Base-by-base conservation (phyloP, 176 grass and related monocot species). In the Phragmites australis region DNA sequence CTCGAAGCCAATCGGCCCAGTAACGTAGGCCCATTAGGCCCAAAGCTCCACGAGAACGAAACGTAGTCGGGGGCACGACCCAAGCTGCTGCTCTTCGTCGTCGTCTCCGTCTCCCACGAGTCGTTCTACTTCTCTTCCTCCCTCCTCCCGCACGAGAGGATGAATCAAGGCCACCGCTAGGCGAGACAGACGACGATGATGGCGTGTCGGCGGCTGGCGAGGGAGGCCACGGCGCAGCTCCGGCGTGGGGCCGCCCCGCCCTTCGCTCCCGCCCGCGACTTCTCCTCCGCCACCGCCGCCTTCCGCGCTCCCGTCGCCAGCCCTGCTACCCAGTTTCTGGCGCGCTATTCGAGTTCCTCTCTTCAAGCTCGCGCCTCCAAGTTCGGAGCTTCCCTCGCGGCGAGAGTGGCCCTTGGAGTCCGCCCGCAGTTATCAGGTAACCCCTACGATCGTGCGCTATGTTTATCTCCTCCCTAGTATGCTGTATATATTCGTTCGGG, bases 171-270 rank as follows among this genome's bases (percentile, higher is more conserved):
- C 30, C 23, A 11, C 22, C 21, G 27, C 49, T 22, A 56, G 9
- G 6, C 18, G 23, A 9, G 9, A 51, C 3, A 71, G 9, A 27
- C 30, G 29, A 41, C 3, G 79, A 17, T 6, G 43, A 87, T 90
- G 88, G 75, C 88, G 34, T 90, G 60, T 62, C 45, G 88, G 77
- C 72, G 40, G 22, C 64, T 82, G 29, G 56, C 64, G 29, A 71
- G 23, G 71, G 64, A 42, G 12, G 77, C 23, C 27, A 39, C 22
- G 27, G 76, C 55, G 39, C 57, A 50, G 52, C 82, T 77, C 47
- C 73, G 68, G 26, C 83, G 58, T 21, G 74, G n/a, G n/a, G 41
- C 3, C n/a, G 0, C 21, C 13, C 53, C 34, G 47, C 13, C 2
- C 31, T 6, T 30, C 11, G 49, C 74, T 47, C 69, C 74, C 43